These are phyloP conservation scores for Phaeodactylum tricornutum DNA, from an alignment of 108 stramenopile genomes.

Conservation along the genomic window DNA sequence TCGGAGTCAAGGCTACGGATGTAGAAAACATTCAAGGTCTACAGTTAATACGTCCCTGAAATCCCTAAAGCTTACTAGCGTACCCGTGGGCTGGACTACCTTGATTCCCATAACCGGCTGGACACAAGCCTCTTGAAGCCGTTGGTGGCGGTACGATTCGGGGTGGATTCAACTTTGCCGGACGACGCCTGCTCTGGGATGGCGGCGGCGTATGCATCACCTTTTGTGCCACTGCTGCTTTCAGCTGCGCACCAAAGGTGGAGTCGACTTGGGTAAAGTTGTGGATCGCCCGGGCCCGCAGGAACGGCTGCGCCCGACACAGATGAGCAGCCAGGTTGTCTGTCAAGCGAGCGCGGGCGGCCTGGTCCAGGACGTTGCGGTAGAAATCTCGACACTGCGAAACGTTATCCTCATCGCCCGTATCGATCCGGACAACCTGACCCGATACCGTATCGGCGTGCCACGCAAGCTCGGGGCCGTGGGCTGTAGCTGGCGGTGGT, in stretches of 20 bases:
- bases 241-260: constrained; percentile 14
- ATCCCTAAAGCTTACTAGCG: too few relatives aligned
- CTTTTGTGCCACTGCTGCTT: constrained; percentile 6
- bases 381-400: constrained; percentile 32
- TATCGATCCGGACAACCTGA: constrained; percentile 37
- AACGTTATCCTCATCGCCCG: constrained; percentile 54
- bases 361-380: constrained; percentile 24
- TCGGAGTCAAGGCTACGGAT: too few relatives aligned
- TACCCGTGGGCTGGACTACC: too few relatives aligned
- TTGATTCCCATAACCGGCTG: too few relatives aligned
- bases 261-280: constrained; percentile 45
- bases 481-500: not conserved
- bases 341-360: constrained; percentile 32
- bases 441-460: constrained; percentile 13
- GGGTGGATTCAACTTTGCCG: not conserved
- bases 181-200: not conserved
- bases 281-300: constrained; percentile 42
- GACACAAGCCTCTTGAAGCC: too few relatives aligned
- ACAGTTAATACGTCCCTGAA: too few relatives aligned
- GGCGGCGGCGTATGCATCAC: not conserved
- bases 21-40: too few relatives aligned
- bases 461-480: not conserved
- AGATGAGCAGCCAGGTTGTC: constrained; percentile 49
- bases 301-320: constrained; percentile 32
- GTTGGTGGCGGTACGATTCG: not conserved